Base-by-base conservation (phyloP, 2,329 filamentous ascomycete genomes). In the Bipolaris gigantea region DNA sequence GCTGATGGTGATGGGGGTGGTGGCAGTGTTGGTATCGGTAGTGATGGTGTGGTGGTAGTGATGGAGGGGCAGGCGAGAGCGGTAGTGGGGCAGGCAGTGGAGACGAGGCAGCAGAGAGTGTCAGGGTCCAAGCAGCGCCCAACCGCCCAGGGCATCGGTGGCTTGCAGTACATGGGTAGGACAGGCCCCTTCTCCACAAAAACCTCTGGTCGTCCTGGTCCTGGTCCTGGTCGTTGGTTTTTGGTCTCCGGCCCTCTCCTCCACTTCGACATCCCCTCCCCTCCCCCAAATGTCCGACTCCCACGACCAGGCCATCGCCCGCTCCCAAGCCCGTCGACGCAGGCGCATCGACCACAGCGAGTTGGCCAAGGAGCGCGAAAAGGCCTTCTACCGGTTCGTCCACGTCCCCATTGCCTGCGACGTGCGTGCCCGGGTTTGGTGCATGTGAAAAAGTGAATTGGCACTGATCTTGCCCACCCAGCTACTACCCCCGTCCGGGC, bases 341-440 rank as follows among this genome's bases (percentile, higher is more conserved):
- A 55, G 56, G 50, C 56, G 62, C 27, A 70, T 68, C 62, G 64
- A 68, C 41, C 62, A 67, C 19, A 52, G 57, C 3, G 67, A 65
- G 21, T 50, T 67, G 36, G 62, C 63, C 6, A 70, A 66, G 32
- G 70, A 73, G 53, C 67, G 71, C 53, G 70, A 73, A 49, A 52
- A 55, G 48, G 39, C 49, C 50, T 73, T 73, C 59, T 73, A 73
- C 58, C 64, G 70, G 70, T 72, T 54, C 16, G 40, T 46, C 27
- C 16, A 44, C 33, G 19, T 42, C 23, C 34, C 19, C 19, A 7
- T 15, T 19, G 39, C 23, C 23, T 21, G 10, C 27, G 10, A 30
- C 27, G 27, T 30, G 27, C 27, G 27, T 30, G 27, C 27, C 27
- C 27, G 27, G 27, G 27, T 30, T 30, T 30, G 27, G 27, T 30